Conservation (phyloP, 2,329 filamentous ascomycete species). For the Penicillium brevicompactum region DNA sequence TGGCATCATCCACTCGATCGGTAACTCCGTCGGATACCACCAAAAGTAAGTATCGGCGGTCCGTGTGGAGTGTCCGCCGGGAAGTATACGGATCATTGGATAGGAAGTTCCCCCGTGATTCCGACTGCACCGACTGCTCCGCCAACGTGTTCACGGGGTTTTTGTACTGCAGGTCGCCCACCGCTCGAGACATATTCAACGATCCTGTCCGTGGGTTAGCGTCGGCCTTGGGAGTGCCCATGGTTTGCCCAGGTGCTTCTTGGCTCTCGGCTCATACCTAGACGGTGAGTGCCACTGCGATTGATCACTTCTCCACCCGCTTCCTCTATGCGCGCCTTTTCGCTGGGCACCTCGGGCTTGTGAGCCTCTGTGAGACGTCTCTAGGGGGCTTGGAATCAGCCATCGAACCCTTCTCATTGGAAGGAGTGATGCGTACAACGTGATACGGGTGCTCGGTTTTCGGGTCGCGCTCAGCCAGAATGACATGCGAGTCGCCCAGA, state of each 20-base stretch:
- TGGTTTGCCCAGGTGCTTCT: no score
- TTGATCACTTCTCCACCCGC: conserved; percentile 33
- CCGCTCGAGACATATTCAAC: conserved; percentile 40
- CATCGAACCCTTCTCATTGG: background rate
- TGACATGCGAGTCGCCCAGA: conserved; percentile 39
- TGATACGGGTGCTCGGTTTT: conserved; percentile 28
- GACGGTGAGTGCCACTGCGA: conserved; percentile 29
- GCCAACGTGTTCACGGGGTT: conserved; percentile 33
- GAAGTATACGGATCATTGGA: conserved; percentile 36
- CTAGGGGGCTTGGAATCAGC: conserved; percentile 19
- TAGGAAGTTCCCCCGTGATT: conserved; percentile 31
- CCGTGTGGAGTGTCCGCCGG: conserved; percentile 22
- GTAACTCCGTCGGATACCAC: conserved; percentile 36
- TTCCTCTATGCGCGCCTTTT: conserved; percentile 34
- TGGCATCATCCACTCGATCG: conserved; percentile 30
- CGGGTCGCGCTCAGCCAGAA: conserved; percentile 35
- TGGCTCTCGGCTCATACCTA: conserved; percentile 23
- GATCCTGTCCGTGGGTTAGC: conserved; percentile 22
- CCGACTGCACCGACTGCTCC: conserved; percentile 10
- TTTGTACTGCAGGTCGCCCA: conserved; percentile 42
- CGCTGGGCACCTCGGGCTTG: conserved; percentile 32
- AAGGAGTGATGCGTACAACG: conserved; percentile 16
- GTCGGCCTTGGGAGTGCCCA: background rate
- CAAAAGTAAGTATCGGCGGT: conserved; percentile 32
- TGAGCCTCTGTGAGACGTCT: conserved; percentile 36